Evolutionary conservation across 257 asterid genomes (phyloP).

Genomic region (Forsythia suspensa): DNA sequence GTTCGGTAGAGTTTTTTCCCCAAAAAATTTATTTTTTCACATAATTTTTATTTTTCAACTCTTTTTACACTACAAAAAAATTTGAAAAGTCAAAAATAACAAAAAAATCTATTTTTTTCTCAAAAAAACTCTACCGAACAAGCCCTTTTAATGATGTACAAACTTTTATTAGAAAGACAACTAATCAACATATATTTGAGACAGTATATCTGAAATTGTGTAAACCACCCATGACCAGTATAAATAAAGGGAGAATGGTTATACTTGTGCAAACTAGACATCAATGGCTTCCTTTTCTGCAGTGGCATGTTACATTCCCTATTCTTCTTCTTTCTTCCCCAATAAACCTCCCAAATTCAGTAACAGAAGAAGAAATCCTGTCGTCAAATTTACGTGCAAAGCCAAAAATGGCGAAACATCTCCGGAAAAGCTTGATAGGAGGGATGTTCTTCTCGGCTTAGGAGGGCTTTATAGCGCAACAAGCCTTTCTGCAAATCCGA

Average conservation of each 20-base stretch:
- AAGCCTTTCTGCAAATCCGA: background rate
- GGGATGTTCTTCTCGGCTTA: background rate
- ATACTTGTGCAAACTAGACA: background rate
- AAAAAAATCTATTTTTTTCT: no score
- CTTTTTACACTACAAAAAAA: no score
- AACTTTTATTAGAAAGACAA: no score
- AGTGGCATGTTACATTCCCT: background rate
- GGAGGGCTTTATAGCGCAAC: background rate
- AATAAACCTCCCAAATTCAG: background rate
- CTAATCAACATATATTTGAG: no score
- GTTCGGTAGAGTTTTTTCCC: no score
- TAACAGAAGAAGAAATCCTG: background rate
- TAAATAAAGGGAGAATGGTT: background rate
- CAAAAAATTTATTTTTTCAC: no score
- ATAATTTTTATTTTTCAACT: no score
- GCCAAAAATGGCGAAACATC: background rate
- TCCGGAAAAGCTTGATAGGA: background rate
- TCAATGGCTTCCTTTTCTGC: background rate
- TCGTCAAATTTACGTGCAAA: background rate
- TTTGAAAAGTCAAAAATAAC: no score
- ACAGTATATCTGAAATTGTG: no score
- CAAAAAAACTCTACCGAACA: no score
- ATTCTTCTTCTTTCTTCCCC: background rate
- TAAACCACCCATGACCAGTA: background rate
- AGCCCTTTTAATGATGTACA: no score